Base-by-base conservation (phyloP, 768 basidiomycete genomes). In the Tulasnella sp. region DNA sequence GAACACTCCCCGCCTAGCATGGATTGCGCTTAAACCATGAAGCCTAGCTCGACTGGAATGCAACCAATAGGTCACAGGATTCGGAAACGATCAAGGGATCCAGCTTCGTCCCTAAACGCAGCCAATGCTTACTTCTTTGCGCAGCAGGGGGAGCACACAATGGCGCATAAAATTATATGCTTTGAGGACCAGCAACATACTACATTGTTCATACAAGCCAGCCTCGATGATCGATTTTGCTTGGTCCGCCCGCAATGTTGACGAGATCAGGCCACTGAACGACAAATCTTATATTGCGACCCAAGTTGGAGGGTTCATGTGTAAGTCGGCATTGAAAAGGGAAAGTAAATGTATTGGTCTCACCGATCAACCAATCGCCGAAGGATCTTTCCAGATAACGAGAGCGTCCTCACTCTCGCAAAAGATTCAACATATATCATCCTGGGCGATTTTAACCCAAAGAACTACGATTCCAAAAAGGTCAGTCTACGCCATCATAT, bases 371-470 rank as follows among this genome's bases (percentile, higher is more conserved):
- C 92, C 29, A 94, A 73, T n/a, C 79, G 80, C 49, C 80, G 78
- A 25, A 98, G 75, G 34, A 97, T 73, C 65, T 78, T 89, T 24
- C 85, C 94, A 24, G 91, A 92, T 21, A 93, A 74, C 12, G 90
- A 94, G 24, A 97, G 76, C 0, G 78, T 76, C 19, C 72, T 75
- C 1, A 93, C 91, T 4, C 94, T 84, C 7, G 94, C 92, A 69
- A 94, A 96, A 0, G 91, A 92, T 70, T 98, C 96, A 42, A 97
- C 76, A 68, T 96, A 99, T 53, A 99, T 79, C 27, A 90, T 69
- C 42, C 72, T 74, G 4, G 94, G 86, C 1, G 83, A 78, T 21
- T 76, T 74, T 34, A 92, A 69, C 25, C 85, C 85, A 42, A 94
- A 66, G 61, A 97, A 73, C 92, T 96, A 69, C 15, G 50, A 29